Percentiles rank a stretch among this genome's conserved stretches.
Evolutionary conservation across 371 early-diverging fungal genomes (phyloP).

Genomic region (Lichtheimia hyalospora): DNA sequence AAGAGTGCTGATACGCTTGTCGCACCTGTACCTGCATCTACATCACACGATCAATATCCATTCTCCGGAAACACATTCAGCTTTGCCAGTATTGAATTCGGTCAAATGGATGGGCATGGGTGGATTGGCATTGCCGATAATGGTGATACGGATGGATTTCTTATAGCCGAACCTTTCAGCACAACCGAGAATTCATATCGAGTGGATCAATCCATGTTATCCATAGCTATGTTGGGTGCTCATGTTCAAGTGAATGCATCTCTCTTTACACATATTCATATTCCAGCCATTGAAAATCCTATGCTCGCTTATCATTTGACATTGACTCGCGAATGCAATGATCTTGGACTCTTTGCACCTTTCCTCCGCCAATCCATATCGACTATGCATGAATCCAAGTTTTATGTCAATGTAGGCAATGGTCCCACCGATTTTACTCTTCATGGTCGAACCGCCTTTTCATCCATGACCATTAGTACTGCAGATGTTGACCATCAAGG

Average conservation of each 20-base stretch:
- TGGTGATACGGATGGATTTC: slow-evolving; percentile 41
- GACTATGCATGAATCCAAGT: slow-evolving; percentile 72
- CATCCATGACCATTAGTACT: slow-evolving; percentile 30
- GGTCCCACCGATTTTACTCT: slow-evolving; percentile 59
- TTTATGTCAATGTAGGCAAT: slow-evolving; percentile 52
- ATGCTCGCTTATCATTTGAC: slow-evolving; percentile 60
- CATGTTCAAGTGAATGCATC: slow-evolving; percentile 30
- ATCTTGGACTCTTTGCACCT: slow-evolving; percentile 45
- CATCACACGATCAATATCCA: slow-evolving; percentile 23
- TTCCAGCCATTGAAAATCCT: slow-evolving; percentile 63
- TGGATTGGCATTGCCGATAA: slow-evolving; percentile 49
- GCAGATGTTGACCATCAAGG: slow-evolving; percentile 46
- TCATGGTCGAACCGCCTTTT: slow-evolving; percentile 73
- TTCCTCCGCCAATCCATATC: slow-evolving; percentile 73
- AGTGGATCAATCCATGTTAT: slow-evolving; percentile 47
- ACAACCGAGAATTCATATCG: slow-evolving; percentile 27
- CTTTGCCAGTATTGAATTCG: slow-evolving; percentile 41
- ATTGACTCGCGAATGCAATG: slow-evolving; percentile 49
- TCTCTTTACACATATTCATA: slow-evolving; percentile 51
- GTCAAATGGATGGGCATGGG: slow-evolving; percentile 41
- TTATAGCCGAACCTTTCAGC: slow-evolving; percentile 54
- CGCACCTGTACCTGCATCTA: slow-evolving; percentile 52
- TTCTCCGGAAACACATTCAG: slow-evolving; percentile 44
- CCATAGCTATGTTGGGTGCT: slow-evolving; percentile 40
- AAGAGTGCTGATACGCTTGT: slow-evolving; percentile 24